Conservation (phyloP, 202 grass and related monocot genomes). For the Carex sylvatica region DNA sequence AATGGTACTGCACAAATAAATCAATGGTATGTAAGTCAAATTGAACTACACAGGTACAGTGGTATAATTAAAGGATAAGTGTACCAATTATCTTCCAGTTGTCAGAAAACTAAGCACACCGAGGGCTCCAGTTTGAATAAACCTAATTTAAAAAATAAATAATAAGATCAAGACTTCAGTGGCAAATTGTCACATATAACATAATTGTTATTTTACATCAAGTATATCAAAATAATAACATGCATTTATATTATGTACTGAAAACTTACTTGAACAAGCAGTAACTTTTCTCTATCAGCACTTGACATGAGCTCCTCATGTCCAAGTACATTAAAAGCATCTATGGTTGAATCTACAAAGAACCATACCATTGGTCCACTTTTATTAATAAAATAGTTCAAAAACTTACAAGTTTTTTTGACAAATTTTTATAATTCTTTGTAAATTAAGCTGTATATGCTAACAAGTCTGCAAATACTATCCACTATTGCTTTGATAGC, state of each 20-base stretch:
- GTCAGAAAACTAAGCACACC: constrained; percentile 67
- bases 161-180: not conserved
- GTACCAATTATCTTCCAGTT: constrained; percentile 85
- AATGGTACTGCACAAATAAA: not conserved
- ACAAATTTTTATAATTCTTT: not conserved
- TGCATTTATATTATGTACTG: constrained; percentile 2
- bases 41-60: not conserved
- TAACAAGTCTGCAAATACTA: not conserved
- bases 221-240: constrained; percentile 9
- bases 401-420: not conserved
- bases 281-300: constrained; percentile 52
- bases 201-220: not conserved
- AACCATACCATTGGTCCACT: not conserved
- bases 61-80: not conserved
- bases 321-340: constrained; percentile 60
- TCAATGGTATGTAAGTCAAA: not conserved
- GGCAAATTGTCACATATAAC: constrained; percentile 1
- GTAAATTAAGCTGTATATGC: not conserved
- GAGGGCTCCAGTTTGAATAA: constrained; percentile 86
- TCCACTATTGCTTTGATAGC: not conserved
- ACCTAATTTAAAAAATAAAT: constrained; percentile 47
- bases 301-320: constrained; percentile 46
- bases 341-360: constrained; percentile 44
- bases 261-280: constrained; percentile 75
- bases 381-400: constrained; percentile 23